A percentile compares a stretch with the other conserved stretches of the same genome.
These are phyloP conservation scores for Hypoxylon sp. DNA, from an alignment of 2,329 filamentous ascomycete genomes.

Conservation along the genomic window DNA sequence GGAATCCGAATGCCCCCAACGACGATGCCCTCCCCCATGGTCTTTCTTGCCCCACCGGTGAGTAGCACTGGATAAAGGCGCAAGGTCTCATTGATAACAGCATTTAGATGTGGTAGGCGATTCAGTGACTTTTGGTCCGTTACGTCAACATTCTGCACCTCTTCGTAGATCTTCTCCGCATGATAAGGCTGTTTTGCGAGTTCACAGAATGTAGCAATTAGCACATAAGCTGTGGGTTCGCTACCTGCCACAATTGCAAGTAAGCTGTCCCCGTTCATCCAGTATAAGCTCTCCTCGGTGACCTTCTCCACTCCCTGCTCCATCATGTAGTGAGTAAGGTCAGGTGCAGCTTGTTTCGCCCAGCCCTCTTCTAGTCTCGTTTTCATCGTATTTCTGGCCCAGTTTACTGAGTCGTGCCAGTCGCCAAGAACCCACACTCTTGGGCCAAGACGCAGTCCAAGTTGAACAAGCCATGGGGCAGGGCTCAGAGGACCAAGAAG, in stretches of 20 bases:
- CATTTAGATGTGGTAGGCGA: slow-evolving; percentile 47
- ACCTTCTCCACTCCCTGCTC: neutral
- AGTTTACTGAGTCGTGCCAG: neutral
- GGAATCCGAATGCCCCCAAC: neutral
- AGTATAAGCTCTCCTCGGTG: neutral
- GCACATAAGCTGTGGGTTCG: slow-evolving; percentile 39
- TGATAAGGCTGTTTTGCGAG: slow-evolving; percentile 31
- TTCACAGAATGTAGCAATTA: slow-evolving; percentile 43
- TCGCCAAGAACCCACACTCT: neutral
- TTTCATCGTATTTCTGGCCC: neutral
- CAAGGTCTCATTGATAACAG: slow-evolving; percentile 46
- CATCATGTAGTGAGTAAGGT: neutral
- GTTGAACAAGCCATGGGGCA: slow-evolving; percentile 49
- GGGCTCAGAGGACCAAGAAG: slow-evolving; percentile 53
- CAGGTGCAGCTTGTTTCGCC: neutral
- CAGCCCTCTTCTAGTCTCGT: neutral
- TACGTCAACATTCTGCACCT: slow-evolving; percentile 36
- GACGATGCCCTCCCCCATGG: slow-evolving; percentile 29
- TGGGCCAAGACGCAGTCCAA: neutral
- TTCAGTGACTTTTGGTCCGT: slow-evolving; percentile 40
- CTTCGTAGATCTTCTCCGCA: slow-evolving; percentile 1
- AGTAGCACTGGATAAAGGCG: slow-evolving; percentile 47
- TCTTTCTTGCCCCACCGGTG: slow-evolving; percentile 45
- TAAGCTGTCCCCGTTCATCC: slow-evolving; percentile 1
- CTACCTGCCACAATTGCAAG: slow-evolving; percentile 20